Evolutionary conservation across 352 stramenopile species (phyloP).

Genomic region (Globisporangium emineosum): DNA sequence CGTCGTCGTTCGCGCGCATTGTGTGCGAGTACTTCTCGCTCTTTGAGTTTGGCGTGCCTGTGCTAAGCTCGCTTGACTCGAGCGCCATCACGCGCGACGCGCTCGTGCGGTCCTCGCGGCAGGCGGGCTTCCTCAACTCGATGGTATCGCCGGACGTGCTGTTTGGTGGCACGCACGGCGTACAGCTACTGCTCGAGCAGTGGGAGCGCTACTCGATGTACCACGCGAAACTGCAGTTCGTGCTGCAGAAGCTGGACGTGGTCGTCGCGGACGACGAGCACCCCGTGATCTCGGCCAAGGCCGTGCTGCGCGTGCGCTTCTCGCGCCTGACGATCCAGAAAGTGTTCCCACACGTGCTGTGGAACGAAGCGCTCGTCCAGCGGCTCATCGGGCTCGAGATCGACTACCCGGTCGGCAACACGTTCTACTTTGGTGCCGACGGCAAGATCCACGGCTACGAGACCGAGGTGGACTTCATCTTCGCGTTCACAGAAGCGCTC

Average conservation of each 20-base stretch:
- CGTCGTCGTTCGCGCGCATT: slow-evolving; percentile 31
- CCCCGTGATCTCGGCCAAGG: slow-evolving; percentile 40
- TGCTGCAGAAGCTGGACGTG: slow-evolving; percentile 40
- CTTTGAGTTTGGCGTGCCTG: slow-evolving; percentile 55
- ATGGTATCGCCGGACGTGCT: slow-evolving; percentile 50
- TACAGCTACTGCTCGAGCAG: slow-evolving; percentile 48
- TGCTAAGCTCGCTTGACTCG: slow-evolving; percentile 17
- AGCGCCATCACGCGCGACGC: slow-evolving; percentile 22
- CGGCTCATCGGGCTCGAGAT: slow-evolving; percentile 55
- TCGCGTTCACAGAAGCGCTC: slow-evolving; percentile 35
- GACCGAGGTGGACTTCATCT: slow-evolving; percentile 56
- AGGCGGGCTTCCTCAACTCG: slow-evolving; percentile 31
- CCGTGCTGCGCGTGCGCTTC: slow-evolving; percentile 51
- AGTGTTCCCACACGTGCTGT: slow-evolving; percentile 64
- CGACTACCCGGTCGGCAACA: slow-evolving; percentile 47
- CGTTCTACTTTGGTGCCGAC: slow-evolving; percentile 59
- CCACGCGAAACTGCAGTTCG: slow-evolving; percentile 46
- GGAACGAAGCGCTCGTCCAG: slow-evolving; percentile 64
- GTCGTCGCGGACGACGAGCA: slow-evolving; percentile 30
- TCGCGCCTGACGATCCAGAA: slow-evolving; percentile 58
- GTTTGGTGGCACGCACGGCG: slow-evolving; percentile 42
- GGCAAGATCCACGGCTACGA: slow-evolving; percentile 58
- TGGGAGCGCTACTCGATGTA: slow-evolving; percentile 68
- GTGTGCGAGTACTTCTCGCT: slow-evolving; percentile 63
- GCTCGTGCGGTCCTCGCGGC: slow-evolving; percentile 25